A percentile compares a stretch with the other conserved stretches of the same genome.
phyloP scores from a whole-genome alignment of 2,329 filamentous ascomycete genomes.

The Colletotrichum scovillei region DNA sequence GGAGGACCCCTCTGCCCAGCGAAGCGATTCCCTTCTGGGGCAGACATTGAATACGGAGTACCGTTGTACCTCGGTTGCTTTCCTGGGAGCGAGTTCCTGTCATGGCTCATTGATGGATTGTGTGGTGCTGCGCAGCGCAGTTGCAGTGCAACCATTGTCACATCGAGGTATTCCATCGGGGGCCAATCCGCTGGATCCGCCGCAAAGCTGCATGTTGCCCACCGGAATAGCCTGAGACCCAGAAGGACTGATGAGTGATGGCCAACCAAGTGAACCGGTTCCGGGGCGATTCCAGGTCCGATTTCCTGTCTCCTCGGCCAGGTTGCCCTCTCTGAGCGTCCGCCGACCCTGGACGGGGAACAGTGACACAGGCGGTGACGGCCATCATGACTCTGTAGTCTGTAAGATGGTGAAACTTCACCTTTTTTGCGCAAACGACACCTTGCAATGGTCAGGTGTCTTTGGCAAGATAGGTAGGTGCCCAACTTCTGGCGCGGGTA shows the following conservation, averaged over 20 bases:
- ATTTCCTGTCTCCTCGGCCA: slow-evolving; percentile 4
- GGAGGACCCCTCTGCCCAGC: neutral
- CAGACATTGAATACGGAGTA: neutral
- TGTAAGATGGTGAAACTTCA: neutral
- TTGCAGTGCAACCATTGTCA: slow-evolving; percentile 21
- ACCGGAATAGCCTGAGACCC: slow-evolving; percentile 31
- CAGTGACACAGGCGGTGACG: slow-evolving; percentile 4
- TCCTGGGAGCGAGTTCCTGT: neutral
- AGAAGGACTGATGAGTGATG: slow-evolving; percentile 5
- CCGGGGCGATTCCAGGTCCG: neutral
- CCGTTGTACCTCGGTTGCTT: slow-evolving; percentile 7
- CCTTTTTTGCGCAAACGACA: neutral
- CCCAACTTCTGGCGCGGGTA: neutral
- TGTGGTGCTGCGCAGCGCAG: slow-evolving; percentile 4
- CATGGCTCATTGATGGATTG: neutral
- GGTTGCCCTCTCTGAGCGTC: slow-evolving; percentile 8
- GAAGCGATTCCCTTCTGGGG: neutral
- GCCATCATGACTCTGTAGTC: neutral
- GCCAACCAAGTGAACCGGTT: slow-evolving; percentile 1
- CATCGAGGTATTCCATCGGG: slow-evolving; percentile 9
- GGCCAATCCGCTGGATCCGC: slow-evolving; percentile 27
- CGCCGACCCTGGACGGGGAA: neutral
- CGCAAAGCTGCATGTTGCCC: slow-evolving; percentile 28
- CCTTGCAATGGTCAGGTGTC: slow-evolving; percentile 11
- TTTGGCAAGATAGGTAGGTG: neutral